Evolutionary conservation across 1,284 basidiomycete genomes (phyloP).

Genomic region (Agaricales sp.): DNA sequence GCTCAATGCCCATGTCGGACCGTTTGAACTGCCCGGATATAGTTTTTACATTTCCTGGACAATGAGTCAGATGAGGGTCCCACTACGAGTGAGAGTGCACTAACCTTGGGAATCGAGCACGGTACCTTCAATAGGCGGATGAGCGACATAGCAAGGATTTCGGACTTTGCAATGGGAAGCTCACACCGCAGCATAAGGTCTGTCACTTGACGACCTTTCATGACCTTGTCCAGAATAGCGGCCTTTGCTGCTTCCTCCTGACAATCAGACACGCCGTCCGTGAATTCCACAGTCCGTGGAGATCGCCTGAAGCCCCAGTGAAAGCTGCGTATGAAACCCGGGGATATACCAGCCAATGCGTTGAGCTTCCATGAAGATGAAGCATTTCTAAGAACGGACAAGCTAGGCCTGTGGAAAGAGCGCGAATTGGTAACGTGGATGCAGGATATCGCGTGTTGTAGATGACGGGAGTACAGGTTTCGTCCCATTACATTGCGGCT

Average conservation of each 20-base stretch:
- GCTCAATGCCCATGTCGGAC: constrained; percentile 80
- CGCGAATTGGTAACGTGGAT: too few species aligned
- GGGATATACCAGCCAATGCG: neutral
- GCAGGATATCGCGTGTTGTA: too few species aligned
- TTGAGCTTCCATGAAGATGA: neutral
- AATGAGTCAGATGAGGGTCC: constrained; percentile 19
- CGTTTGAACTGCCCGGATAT: constrained; percentile 89
- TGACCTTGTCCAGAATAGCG: constrained; percentile 68
- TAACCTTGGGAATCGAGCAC: constrained; percentile 75
- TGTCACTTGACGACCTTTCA: constrained; percentile 70
- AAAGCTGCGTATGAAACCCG: neutral
- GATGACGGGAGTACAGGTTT: too few species aligned
- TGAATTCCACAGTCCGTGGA: neutral
- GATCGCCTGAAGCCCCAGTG: neutral
- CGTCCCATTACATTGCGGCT: neutral
- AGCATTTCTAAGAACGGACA: neutral
- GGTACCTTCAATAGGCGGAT: constrained; percentile 48
- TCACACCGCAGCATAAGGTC: constrained; percentile 78
- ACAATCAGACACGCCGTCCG: constrained; percentile 25
- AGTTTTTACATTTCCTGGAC: constrained; percentile 72
- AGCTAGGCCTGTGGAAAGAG: neutral
- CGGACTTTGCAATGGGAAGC: too few species aligned
- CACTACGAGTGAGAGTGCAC: constrained; percentile 10
- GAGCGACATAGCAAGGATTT: neutral
- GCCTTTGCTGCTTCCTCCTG: constrained; percentile 63